Base-by-base conservation (phyloP, 371 early-diverging fungal species). In the Rhizopus delemar region DNA sequence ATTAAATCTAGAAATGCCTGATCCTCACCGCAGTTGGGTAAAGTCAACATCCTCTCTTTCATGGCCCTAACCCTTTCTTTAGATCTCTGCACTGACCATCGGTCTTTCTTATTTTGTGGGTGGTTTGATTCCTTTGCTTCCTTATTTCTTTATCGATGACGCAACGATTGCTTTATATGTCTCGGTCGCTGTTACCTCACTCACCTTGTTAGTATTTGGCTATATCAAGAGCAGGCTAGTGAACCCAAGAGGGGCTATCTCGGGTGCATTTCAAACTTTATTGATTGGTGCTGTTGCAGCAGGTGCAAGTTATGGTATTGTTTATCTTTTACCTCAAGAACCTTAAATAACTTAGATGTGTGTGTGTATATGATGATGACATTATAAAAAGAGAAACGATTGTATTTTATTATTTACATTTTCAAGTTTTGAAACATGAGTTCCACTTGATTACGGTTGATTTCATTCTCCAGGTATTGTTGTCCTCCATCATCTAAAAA, bases 81-180 rank as follows among this genome's bases (percentile, higher is more conserved):
- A 80, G 78, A 84, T 85, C 39, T 80, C 83, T 22, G 90, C 88
- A 0, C 57, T 83, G 39, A 87, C 89, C 8, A 87, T 88, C 55
- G 90, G 90, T 5, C 32, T 73, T 13, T 82, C 88, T 6, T 90
- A 90, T 65, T 83, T 90, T 62, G 38, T 87, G 22, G 90, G 88
- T 46, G 90, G 90, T 15, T 56, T 89, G 41, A 79, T 90, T 16
- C 90, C 90, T 15, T 65, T 90, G 38, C 28, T 84, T n/a, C 90
- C 90, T 8, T 90, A 90, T 63, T 67, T 85, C 8, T 77, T 85
- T 32, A 60, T 85, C 33, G 69, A 78, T 1, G 57, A 77, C 13
- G 71, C 87, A 0, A 53, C 41, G 4, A 39, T 54, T 12, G 90
- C 86, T 5, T 62, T 89, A 31, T 71, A 66, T 53, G 66, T 84